Conservation (phyloP, 2,329 filamentous ascomycete species). For the Xylariaceae sp. region DNA sequence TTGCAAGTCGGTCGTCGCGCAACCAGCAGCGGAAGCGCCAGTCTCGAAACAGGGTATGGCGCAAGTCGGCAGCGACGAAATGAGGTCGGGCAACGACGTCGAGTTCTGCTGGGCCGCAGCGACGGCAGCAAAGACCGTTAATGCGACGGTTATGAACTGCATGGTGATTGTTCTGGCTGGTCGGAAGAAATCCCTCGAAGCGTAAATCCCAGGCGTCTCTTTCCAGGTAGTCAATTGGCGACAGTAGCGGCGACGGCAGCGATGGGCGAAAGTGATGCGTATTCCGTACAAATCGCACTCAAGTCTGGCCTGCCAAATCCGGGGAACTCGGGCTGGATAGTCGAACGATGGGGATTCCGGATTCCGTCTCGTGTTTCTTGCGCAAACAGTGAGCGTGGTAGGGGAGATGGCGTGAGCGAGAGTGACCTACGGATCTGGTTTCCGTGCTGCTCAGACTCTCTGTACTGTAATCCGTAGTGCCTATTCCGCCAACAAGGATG, state of each 20-base stretch:
- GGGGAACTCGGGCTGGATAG: no score
- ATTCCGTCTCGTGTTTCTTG: no score
- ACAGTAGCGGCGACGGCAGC: not conserved
- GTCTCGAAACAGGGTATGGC: constrained; percentile 25
- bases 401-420: no score
- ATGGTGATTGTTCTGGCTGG: constrained; percentile 6
- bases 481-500: not conserved
- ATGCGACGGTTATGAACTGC: constrained; percentile 15
- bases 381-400: no score
- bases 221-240: not conserved
- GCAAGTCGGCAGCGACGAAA: constrained; percentile 30
- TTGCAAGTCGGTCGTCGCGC: constrained; percentile 27
- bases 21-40: constrained; percentile 24
- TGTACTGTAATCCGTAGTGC: no score
- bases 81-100: constrained; percentile 27
- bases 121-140: constrained; percentile 17
- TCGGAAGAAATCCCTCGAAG: not conserved
- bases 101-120: constrained; percentile 19
- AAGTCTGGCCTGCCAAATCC: constrained; percentile 10
- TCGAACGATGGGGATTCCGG: not conserved
- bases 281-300: not conserved
- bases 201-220: not conserved
- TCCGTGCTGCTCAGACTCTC: no score
- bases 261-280: no score
- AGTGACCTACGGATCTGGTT: no score